Conservation (phyloP, 2,329 filamentous ascomycete species). For the Paradendryphiella salina region DNA sequence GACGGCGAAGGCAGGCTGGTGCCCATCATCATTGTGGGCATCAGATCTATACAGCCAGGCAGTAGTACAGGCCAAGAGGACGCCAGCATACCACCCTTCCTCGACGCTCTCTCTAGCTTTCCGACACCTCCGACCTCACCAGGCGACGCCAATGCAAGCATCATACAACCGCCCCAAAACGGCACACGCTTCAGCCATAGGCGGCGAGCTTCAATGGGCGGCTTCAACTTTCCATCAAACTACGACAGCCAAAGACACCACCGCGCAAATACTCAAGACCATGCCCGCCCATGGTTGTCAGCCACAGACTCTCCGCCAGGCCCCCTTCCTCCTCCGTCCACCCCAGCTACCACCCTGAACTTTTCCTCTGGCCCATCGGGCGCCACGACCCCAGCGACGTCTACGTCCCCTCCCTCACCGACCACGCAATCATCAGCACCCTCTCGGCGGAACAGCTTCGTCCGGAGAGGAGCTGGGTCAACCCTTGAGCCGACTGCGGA, state of each 20-base stretch:
- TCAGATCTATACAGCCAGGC: slow-evolving; percentile 64
- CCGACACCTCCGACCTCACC: slow-evolving; percentile 51
- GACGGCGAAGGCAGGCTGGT: slow-evolving; percentile 62
- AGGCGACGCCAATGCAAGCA: slow-evolving; percentile 55
- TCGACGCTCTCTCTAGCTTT: slow-evolving; percentile 56
- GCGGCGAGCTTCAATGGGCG: slow-evolving; percentile 59
- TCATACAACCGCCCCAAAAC: slow-evolving; percentile 58
- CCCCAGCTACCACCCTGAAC: slow-evolving; percentile 61
- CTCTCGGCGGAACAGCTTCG: slow-evolving; percentile 48
- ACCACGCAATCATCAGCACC: slow-evolving; percentile 39
- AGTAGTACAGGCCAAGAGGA: slow-evolving; percentile 52
- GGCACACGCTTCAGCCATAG: slow-evolving; percentile 59
- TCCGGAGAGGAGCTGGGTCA: slow-evolving; percentile 45
- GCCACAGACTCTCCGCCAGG: slow-evolving; percentile 61
- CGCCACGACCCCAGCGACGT: slow-evolving; percentile 48
- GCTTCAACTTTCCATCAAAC: slow-evolving; percentile 55
- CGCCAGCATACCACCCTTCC: slow-evolving; percentile 52
- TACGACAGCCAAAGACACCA: slow-evolving; percentile 60
- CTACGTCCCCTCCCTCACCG: slow-evolving; percentile 43
- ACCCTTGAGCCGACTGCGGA: slow-evolving; percentile 51
- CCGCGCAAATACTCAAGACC: slow-evolving; percentile 47
- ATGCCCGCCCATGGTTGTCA: slow-evolving; percentile 49
- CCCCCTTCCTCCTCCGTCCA: slow-evolving; percentile 65
- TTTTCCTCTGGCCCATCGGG: slow-evolving; percentile 60
- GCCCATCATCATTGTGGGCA: slow-evolving; percentile 70